These are phyloP conservation scores for Sungouiella thailandica DNA, from an alignment of 805 yeast species.

Conservation along the genomic window DNA sequence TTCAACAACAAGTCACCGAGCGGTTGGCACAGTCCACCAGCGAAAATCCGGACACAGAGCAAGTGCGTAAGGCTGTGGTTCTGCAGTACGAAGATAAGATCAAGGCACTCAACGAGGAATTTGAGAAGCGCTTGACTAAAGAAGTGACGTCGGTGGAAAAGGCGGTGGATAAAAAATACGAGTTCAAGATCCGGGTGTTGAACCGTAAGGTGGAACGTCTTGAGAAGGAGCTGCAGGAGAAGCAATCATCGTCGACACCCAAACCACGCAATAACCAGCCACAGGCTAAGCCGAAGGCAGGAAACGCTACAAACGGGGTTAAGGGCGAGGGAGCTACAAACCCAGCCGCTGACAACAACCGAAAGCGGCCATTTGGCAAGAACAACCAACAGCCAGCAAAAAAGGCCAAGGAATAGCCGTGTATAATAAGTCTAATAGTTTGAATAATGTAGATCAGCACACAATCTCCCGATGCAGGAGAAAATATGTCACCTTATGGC, in stretches of 20 bases:
- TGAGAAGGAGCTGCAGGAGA: slow-evolving; percentile 18
- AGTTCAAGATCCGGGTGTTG: slow-evolving; percentile 52
- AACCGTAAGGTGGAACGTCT: slow-evolving; percentile 50
- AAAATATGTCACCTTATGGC: no score
- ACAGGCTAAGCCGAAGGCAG: not conserved
- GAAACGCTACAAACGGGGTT: no score
- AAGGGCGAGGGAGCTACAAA: not conserved
- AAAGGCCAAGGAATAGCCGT: slow-evolving; percentile 1
- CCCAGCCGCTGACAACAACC: not conserved
- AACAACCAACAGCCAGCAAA: not conserved
- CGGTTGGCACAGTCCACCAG: slow-evolving; percentile 4
- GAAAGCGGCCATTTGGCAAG: slow-evolving; percentile 1
- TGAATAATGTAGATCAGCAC: not conserved
- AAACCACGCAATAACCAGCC: not conserved
- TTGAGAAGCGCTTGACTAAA: slow-evolving; percentile 13
- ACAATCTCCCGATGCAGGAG: no score
- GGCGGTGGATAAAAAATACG: slow-evolving; percentile 53
- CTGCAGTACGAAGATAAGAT: slow-evolving; percentile 17
- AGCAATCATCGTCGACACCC: not conserved
- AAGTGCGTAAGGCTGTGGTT: slow-evolving; percentile 7
- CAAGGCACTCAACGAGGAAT: slow-evolving; percentile 17
- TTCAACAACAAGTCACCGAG: slow-evolving; percentile 16
- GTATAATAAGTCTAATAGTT: not conserved
- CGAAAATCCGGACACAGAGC: slow-evolving; percentile 14
- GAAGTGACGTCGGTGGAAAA: slow-evolving; percentile 39